These are phyloP conservation scores for Phalaenopsis hybrid DNA, from an alignment of 116 monocot species.

Conservation along the genomic window DNA sequence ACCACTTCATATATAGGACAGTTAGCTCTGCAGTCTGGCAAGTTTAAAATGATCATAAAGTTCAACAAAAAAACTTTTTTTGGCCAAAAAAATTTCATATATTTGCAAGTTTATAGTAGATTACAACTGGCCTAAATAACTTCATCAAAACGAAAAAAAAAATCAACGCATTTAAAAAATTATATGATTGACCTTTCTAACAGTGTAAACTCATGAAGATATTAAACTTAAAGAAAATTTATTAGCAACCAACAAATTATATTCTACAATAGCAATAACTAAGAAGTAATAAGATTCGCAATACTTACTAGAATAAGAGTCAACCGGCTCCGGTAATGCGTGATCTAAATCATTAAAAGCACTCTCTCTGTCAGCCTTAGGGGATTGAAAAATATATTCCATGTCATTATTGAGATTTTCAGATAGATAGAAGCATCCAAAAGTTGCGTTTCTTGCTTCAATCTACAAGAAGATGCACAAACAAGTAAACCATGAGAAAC, in stretches of 20 bases:
- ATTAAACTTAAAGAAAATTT: neutral
- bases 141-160: neutral
- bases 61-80: neutral
- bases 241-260: neutral
- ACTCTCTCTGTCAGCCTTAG: slow-evolving; percentile 19
- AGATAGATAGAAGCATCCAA: slow-evolving; percentile 62
- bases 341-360: slow-evolving; percentile 21
- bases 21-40: neutral
- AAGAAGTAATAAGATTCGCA: neutral
- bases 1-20: neutral
- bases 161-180: neutral
- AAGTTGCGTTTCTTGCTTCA: slow-evolving; percentile 35
- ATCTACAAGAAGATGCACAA: slow-evolving; percentile 26
- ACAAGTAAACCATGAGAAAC: neutral
- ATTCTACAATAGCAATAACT: neutral
- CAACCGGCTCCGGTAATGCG: slow-evolving; percentile 17
- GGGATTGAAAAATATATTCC: slow-evolving; percentile 46
- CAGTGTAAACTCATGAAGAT: neutral
- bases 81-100: neutral
- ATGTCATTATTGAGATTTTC: slow-evolving; percentile 60
- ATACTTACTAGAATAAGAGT: slow-evolving; percentile 27
- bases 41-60: neutral
- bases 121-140: neutral
- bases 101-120: neutral
- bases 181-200: neutral